Evolutionary conservation across 805 yeast species (phyloP), one percentile per base, ranked within the genome.

Genomic region (Saccharomycopsis fibuligera): DNA sequence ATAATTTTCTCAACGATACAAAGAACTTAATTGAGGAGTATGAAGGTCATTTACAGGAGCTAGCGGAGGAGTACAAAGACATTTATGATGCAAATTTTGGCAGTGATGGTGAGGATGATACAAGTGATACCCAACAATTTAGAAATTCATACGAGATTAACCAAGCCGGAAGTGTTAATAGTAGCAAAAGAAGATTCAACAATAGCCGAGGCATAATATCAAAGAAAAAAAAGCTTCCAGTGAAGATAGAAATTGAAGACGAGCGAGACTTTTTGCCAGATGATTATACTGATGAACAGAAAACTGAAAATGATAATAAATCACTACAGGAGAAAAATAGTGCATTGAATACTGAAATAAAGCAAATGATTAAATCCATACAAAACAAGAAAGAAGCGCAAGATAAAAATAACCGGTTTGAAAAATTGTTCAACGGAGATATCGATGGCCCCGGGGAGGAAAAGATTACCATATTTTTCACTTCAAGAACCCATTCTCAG

Each of bases 401-500:
- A 27, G 54, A 39, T 10, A 54, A 51, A 8, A 50, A 43, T 5
- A 55, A 54, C 55, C 31, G 43, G 51, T 30, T 48, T 52, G 54
- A 55, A 16, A 35, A 54, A 33, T 47, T 54, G 17, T 35, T 51
- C 25, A 48, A 43, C 31, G 51, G 38, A 16, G 14, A 38, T n/a
- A 22, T 16, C 3, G 48, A 33, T 56, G 62, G 42, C 68, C 35
- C 69, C 1, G 25, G 17, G 24, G 35, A 35, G 14, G 31, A 4
- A n/a, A 44, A 46, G 6, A 24, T 76, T 0, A 58, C 68, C 0
- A 77, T 90, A 1, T 76, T 66, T 56, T 89, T 81, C 60, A 73
- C 95, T 0, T 87, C 96, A 2, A 69, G 98, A 63, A 90, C 98
- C 0, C 97, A 90, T 59, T 86, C 96, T 0, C 98, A 90, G 61